These are phyloP conservation scores for Hapsidospora chrysogenum DNA, from an alignment of 495 filamentous ascomycete genomes.

Conservation along the genomic window DNA sequence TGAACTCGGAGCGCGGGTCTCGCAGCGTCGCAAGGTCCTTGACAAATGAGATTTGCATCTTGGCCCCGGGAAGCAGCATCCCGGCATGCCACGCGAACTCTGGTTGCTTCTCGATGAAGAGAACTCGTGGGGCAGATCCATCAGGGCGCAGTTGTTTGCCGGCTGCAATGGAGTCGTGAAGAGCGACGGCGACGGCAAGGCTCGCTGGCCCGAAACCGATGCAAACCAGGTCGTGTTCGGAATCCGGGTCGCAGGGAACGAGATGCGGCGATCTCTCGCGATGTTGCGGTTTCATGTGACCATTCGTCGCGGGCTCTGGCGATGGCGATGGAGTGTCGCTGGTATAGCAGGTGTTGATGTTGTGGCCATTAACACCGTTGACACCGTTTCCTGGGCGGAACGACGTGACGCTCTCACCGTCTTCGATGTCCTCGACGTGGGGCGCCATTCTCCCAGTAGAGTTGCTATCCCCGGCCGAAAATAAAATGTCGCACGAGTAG, in stretches of 20 bases:
- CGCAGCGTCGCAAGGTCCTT: slow-evolving; percentile 87
- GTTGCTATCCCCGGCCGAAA: too few species aligned
- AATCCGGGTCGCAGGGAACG: slow-evolving; percentile 24
- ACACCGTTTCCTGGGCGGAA: slow-evolving; percentile 1
- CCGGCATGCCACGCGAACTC: slow-evolving; percentile 85
- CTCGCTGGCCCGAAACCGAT: slow-evolving; percentile 90
- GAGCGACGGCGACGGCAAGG: slow-evolving; percentile 77
- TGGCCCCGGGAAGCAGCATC: slow-evolving; percentile 83
- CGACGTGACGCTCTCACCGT: not conserved
- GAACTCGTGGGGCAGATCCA: slow-evolving; percentile 40
- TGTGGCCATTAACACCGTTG: slow-evolving; percentile 5
- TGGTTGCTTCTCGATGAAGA: slow-evolving; percentile 73
- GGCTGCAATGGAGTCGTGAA: slow-evolving; percentile 49
- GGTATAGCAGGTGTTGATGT: slow-evolving; percentile 5
- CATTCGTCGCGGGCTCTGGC: too few species aligned
- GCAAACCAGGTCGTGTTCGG: slow-evolving; percentile 69
- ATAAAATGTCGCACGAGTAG: too few species aligned
- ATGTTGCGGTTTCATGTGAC: slow-evolving; percentile 6
- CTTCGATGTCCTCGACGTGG: too few species aligned
- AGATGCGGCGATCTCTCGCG: slow-evolving; percentile 15
- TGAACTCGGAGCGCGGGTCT: slow-evolving; percentile 80
- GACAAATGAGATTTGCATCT: slow-evolving; percentile 97
- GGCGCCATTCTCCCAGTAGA: too few species aligned
- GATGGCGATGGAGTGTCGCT: too few species aligned
- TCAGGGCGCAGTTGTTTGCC: slow-evolving; percentile 15